Evolutionary conservation across 2,329 filamentous ascomycete species (phyloP), one percentile per base, ranked within the genome.

Genomic region (Calonectria multiphialidica): DNA sequence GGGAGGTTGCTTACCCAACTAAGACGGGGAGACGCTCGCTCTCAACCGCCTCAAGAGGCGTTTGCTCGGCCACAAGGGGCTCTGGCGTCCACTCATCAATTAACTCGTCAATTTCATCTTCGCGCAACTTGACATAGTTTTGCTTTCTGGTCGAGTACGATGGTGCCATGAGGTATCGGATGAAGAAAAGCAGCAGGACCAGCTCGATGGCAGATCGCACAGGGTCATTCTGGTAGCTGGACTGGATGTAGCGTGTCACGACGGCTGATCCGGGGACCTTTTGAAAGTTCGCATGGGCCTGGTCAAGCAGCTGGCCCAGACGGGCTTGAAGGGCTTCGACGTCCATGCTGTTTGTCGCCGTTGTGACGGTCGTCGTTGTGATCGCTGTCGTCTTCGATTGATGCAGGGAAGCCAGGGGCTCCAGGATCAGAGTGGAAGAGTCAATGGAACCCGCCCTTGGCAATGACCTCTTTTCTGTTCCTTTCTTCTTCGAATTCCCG

Each of bases 51-150:
- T 99, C 96, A 63, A 96, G 89, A 0, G 91, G 76, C 1, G 93
- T 96, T 74, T 92, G 90, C 28, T 91, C 88, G 6, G 92, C 88
- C 30, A 98, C 96, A 50, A 99, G 89, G 16, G 97, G 96, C 84
- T 99, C 97, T 0, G 97, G 97, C 9, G 92, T 93, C 97, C 97
- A 99, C 77, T 99, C 97, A 68, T 98, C 96, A 50, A 99, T 94
- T 71, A 99, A 86, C 81, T 99, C 97, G 81, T 99, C 97, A 77
- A 99, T 97, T 86, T 99, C 87, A 80, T 98, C 95, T 83, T 98
- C 96, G 12, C 93, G 93, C 74, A 99, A 87, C 79, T 95, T 94
- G 75, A 98, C 95, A 78, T 95, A 95, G 80, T 95, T 97, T 78
- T 94, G 94, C 83, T 96, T 96, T 81, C 94, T 92, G 18, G 96